These are phyloP conservation scores for Wallemia ichthyophaga DNA, from an alignment of 1,284 basidiomycete species.

Conservation along the genomic window DNA sequence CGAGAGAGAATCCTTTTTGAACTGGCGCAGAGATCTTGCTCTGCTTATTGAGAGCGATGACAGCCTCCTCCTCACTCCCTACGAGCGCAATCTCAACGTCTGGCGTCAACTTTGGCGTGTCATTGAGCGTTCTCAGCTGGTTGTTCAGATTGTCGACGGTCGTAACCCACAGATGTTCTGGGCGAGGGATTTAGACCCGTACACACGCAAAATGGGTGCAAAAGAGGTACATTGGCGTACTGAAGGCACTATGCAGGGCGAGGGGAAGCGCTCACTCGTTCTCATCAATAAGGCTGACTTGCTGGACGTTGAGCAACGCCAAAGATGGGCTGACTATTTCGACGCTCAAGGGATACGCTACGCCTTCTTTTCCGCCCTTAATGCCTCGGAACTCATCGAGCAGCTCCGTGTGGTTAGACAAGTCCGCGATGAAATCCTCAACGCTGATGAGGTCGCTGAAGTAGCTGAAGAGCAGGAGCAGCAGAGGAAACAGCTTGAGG, in stretches of 20 bases:
- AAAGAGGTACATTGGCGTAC: conserved; percentile 28
- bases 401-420: conserved; percentile 21
- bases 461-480: conserved; percentile 7
- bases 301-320: conserved; percentile 50
- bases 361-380: conserved; percentile 85
- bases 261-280: conserved; percentile 40
- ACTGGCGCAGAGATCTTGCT: conserved; percentile 71
- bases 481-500: conserved; percentile 7
- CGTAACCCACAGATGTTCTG: conserved; percentile 71
- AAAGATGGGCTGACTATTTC: conserved; percentile 77
- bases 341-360: conserved; percentile 49
- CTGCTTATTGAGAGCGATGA: conserved; percentile 17
- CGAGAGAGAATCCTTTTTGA: conserved; percentile 61
- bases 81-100: conserved; percentile 82
- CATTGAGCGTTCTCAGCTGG: conserved; percentile 64
- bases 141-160: conserved; percentile 87
- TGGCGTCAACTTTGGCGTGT: conserved; percentile 93
- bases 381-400: conserved; percentile 56
- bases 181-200: conserved; percentile 67
- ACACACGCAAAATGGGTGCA: conserved; percentile 49
- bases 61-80: conserved; percentile 60
- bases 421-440: conserved; percentile 12
- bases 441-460: conserved; percentile 4
- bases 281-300: conserved; percentile 94
- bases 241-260: conserved; percentile 30